Conservation (phyloP, 805 yeast species). For the Yamadazyma insecticola region DNA sequence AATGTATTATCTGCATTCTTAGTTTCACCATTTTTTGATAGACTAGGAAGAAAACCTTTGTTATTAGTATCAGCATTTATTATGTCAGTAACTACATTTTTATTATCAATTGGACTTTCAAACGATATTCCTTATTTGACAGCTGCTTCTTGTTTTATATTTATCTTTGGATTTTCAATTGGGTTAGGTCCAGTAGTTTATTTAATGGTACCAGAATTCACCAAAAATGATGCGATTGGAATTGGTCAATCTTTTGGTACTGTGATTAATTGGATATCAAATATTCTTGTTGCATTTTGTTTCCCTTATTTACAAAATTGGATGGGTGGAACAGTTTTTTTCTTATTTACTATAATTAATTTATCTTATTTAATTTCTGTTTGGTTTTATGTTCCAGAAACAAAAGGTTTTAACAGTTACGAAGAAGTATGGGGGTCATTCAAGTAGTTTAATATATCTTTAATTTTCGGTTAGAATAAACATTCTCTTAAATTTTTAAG, state of each 20-base stretch:
- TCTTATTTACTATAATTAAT: conserved; percentile 20
- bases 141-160: conserved; percentile 26
- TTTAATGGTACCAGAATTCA: conserved; percentile 33
- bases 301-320: conserved; percentile 24
- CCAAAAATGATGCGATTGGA: conserved; percentile 27
- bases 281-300: conserved; percentile 25
- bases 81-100: conserved; percentile 20
- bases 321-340: conserved; percentile 27
- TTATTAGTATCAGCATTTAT: conserved; percentile 19
- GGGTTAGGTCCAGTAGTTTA: conserved; percentile 37
- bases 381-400: conserved; percentile 27
- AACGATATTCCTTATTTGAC: conserved; percentile 14
- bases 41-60: conserved; percentile 59
- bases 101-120: conserved; percentile 22
- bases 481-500: no score
- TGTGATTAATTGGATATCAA: conserved; percentile 30
- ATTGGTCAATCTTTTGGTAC: conserved; percentile 34
- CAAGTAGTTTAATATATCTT: conserved; percentile 3
- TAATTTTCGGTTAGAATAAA: no score
- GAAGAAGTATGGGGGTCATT: conserved; percentile 24
- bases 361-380: conserved; percentile 15
- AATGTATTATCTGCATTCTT: conserved; percentile 67
- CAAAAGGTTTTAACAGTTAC: conserved; percentile 20
- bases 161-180: conserved; percentile 27
- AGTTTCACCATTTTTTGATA: conserved; percentile 69